Evolutionary conservation across 2,329 filamentous ascomycete species (phyloP), one percentile per base, ranked within the genome.

Genomic region (Teratosphaeria nubilosa): DNA sequence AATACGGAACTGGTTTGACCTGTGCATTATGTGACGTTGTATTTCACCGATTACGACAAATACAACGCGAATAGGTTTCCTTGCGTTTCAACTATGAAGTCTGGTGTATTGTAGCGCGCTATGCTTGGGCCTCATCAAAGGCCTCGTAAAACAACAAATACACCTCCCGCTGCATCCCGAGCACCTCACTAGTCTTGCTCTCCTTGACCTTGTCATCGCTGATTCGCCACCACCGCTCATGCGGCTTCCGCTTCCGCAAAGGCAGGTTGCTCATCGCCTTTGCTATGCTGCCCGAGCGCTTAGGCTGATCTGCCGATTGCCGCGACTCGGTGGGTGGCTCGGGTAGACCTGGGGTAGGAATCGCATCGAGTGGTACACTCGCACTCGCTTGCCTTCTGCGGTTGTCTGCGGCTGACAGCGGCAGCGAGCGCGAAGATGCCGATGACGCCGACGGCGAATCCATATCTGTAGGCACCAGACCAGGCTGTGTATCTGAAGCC

Each of bases 151-250:
- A 99, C 55, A 99, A 74, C 70, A 99, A 77, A 72, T 99, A 99
- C 0, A 97, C 92, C 74, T 99, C 94, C 67, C 86, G 87, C 74
- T 96, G 91, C 91, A 96, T 96, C 7, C 85, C 84, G 59, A 99
- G 73, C 6, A 99, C 90, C 65, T 99, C 94, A 57, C 81, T 84
- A 5, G 91, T 97, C 77, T 91, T 96, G 64, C 90, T 87, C 74
- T 97, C 92, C 70, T 92, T 94, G 67, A 97, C 84, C 74, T 95
- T 96, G 64, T 99, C 94, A 71, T 99, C 94, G 64, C 91, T 96
- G 64, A 99, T 95, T 37, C 94, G 85, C 94, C 94, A 99, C 94
- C 94, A 99, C 48, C 87, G 85, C 68, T 95, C 87, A 51, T 80
- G 82, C 13, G 77, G 74, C 68, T 83, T 85, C 64, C 80, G 82